These are phyloP conservation scores for Austropuccinia psidii DNA, from an alignment of 1,284 basidiomycete species.

Conservation along the genomic window DNA sequence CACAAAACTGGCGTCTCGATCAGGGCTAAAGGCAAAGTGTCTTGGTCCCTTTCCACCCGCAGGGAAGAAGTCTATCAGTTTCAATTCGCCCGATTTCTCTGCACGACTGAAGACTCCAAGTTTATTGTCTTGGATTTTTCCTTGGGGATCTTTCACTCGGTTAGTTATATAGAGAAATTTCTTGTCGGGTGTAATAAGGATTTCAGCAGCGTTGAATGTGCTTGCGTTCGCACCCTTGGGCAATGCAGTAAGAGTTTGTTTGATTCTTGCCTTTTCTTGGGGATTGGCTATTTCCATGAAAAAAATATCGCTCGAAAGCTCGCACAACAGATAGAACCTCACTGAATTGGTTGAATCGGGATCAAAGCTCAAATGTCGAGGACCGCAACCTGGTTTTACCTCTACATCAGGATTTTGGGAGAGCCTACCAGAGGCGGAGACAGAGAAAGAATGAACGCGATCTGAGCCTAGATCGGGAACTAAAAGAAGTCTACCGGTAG, in stretches of 20 bases:
- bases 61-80: not conserved
- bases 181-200: slow-evolving; percentile 10
- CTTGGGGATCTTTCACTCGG: not conserved
- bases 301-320: slow-evolving; percentile 19
- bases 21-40: slow-evolving; percentile 7
- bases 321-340: slow-evolving; percentile 16
- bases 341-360: not conserved
- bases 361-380: slow-evolving; percentile 12
- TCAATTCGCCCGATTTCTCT: not conserved
- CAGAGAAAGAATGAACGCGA: slow-evolving; percentile 1
- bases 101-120: slow-evolving; percentile 12
- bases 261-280: not conserved
- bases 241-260: not conserved
- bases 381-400: slow-evolving; percentile 17
- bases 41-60: slow-evolving; percentile 17
- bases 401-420: not conserved
- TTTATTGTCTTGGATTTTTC: slow-evolving; percentile 6
- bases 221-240: not conserved
- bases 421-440: not conserved
- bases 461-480: slow-evolving; percentile 27
- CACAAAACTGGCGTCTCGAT: slow-evolving; percentile 11
- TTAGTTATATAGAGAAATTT: slow-evolving; percentile 31
- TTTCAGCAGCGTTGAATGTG: slow-evolving; percentile 28
- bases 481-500: not conserved
- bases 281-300: not conserved